Percentiles rank a stretch among this genome's conserved stretches.
These are phyloP conservation scores for Scenedesmus sp. DNA, from an alignment of 163 green algal genomes.

Conservation along the genomic window DNA sequence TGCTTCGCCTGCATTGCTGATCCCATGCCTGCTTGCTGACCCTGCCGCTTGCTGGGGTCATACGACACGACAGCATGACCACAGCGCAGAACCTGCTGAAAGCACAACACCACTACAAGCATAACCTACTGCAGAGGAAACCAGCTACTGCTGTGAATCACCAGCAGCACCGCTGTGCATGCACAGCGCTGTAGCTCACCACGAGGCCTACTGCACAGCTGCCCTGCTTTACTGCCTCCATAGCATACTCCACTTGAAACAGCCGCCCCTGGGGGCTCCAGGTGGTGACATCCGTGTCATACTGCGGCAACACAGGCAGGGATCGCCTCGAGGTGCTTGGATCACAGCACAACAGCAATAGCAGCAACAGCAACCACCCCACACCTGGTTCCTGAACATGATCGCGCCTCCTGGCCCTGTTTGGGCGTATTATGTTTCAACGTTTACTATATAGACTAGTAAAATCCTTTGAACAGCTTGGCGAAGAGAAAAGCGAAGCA, in stretches of 20 bases:
- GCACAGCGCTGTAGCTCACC: slow-evolving; percentile 49
- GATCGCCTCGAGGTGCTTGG: background rate
- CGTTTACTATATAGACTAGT: background rate
- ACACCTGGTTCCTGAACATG: slow-evolving; percentile 50
- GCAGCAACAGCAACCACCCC: slow-evolving; percentile 10
- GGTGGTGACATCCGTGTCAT: slow-evolving; percentile 98
- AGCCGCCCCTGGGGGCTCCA: slow-evolving; percentile 97
- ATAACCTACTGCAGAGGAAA: background rate
- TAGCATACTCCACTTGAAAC: slow-evolving; percentile 97
- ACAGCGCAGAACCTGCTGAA: background rate
- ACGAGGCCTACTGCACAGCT: slow-evolving; percentile 90
- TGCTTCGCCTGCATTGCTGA: background rate
- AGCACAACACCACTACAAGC: background rate
- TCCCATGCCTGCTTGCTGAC: too few species aligned
- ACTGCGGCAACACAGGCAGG: slow-evolving; percentile 75
- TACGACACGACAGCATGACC: too few species aligned
- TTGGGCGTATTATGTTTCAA: background rate
- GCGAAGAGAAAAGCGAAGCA: background rate
- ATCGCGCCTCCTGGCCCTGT: background rate
- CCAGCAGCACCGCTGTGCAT: background rate
- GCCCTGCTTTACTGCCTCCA: slow-evolving; percentile 99
- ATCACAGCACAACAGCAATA: background rate
- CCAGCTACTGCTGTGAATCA: background rate
- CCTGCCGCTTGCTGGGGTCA: too few species aligned
- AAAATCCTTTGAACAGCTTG: background rate